Base-by-base conservation (phyloP, 352 stramenopile species). In the Thalassiosira exigua region DNA sequence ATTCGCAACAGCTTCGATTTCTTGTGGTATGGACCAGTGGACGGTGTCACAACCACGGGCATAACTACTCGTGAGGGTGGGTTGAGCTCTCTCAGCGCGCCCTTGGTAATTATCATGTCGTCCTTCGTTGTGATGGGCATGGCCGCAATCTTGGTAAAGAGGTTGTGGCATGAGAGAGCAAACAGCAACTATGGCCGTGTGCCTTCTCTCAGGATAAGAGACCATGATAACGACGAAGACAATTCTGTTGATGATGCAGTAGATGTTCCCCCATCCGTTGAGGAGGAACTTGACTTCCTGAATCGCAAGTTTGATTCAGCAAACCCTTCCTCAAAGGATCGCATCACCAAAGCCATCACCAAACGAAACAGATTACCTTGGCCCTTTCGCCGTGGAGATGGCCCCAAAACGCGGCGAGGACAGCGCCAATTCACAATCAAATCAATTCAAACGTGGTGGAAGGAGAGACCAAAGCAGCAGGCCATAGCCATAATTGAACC, bases 371-470 rank as follows among this genome's bases (percentile, higher is more conserved):
- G 29, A 21, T 44, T 30, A 14, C 39, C 9, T 21, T 66, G 57
- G 42, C 41, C 39, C 24, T 52, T 26, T 4, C 39, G 60, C 5
- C 26, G n/a, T 29, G 39, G 36, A 54, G 26, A 68, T 7, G 27
- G 30, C 3, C 33, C 12, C 17, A 65, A 54, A 29, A 69, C 52
- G 32, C 54, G 53, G 64, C 24, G 56, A 48, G 54, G 56, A 29
- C 65, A 79, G 39, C 64, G 53, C 42, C 58, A 79, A 69, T 54
- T 75, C 12, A 68, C 69, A 1, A 58, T 79, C 50, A 74, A 75
- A 57, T 83, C 75, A 22, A 83, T 79, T 27, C 75, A 79, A 71
- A 65, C 46, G 22, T 83, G 75, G 75, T 83, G 75, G 75, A 83
- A 67, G 54, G 53, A 79, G 62, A 46, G 75, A 51, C 69, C 68